phyloP scores from a whole-genome alignment of 306 rosid genomes.

The Vicia villosa region DNA sequence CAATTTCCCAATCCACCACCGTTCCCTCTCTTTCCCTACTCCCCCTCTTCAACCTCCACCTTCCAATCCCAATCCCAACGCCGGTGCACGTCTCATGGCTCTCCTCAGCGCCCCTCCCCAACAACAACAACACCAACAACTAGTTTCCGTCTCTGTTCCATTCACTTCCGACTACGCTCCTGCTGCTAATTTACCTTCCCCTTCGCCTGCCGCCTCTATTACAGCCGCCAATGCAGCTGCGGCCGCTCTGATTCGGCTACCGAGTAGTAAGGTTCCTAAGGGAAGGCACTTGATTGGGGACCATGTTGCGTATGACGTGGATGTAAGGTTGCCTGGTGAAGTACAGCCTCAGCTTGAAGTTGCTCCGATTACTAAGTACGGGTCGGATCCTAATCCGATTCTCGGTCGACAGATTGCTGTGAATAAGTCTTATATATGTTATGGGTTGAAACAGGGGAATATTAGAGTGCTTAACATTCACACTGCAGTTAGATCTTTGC shows the following conservation, averaged over 20 bases:
- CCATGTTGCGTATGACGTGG: constrained; percentile 70
- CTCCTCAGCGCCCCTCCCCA: constrained; percentile 46
- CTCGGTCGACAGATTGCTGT: constrained; percentile 97
- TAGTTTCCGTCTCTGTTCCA: constrained; percentile 20
- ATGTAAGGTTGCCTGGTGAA: constrained; percentile 84
- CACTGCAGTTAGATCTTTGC: constrained; percentile 84
- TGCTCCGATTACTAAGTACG: constrained; percentile 90
- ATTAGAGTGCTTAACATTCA: constrained; percentile 86
- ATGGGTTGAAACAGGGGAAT: constrained; percentile 91
- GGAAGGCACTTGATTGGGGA: constrained; percentile 86
- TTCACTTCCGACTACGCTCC: neutral
- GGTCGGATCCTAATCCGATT: constrained; percentile 93
- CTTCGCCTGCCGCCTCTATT: neutral
- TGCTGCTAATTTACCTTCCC: constrained; percentile 21
- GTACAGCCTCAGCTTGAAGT: constrained; percentile 96
- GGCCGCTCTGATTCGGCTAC: constrained; percentile 60
- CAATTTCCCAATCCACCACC: constrained; percentile 42
- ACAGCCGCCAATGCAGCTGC: constrained; percentile 41
- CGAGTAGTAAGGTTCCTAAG: constrained; percentile 79
- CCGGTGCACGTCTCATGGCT: constrained; percentile 91
- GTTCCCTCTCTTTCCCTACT: constrained; percentile 73
- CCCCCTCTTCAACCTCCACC: constrained; percentile 73
- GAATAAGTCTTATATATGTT: constrained; percentile 90
- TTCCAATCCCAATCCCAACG: constrained; percentile 50
- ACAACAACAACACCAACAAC: constrained; percentile 23